Evolutionary conservation across 148 eudicot genomes (phyloP).

Genomic region (Camellia lanceoleosa): DNA sequence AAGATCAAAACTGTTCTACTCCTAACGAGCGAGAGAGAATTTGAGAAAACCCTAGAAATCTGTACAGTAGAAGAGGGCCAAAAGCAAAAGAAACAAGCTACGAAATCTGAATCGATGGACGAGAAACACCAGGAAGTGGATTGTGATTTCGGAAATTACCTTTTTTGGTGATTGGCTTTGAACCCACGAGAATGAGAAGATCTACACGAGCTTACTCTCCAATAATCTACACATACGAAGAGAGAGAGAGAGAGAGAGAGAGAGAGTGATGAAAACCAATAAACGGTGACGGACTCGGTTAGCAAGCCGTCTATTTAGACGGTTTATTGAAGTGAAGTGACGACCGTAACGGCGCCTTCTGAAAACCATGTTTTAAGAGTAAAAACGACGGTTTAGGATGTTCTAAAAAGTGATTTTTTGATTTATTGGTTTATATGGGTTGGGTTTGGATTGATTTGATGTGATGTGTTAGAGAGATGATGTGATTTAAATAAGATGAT

Average conservation of each 20-base stretch:
- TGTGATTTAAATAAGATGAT: no score
- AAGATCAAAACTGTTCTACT: background rate
- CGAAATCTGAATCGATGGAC: background rate
- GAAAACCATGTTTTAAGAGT: no score
- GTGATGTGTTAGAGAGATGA: no score
- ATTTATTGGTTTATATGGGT: no score
- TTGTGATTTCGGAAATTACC: constrained; percentile 10
- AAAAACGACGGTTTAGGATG: no score
- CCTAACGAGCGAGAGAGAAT: constrained; percentile 1
- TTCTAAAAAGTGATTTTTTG: no score
- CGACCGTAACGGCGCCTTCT: background rate
- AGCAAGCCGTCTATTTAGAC: background rate
- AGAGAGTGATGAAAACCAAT: background rate
- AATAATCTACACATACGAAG: background rate
- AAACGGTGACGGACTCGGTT: constrained; percentile 13
- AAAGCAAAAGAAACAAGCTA: background rate
- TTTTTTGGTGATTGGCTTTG: constrained; percentile 3
- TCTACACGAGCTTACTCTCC: constrained; percentile 8
- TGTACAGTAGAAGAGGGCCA: background rate
- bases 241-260: constrained; percentile 8
- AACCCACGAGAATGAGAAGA: constrained; percentile 8
- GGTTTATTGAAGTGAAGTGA: background rate
- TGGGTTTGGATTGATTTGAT: no score
- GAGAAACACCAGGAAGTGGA: background rate
- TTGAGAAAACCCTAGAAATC: constrained; percentile 12